These are phyloP conservation scores for Phaeosphaeria sp. DNA, from an alignment of 2,329 filamentous ascomycete species.

Conservation along the genomic window DNA sequence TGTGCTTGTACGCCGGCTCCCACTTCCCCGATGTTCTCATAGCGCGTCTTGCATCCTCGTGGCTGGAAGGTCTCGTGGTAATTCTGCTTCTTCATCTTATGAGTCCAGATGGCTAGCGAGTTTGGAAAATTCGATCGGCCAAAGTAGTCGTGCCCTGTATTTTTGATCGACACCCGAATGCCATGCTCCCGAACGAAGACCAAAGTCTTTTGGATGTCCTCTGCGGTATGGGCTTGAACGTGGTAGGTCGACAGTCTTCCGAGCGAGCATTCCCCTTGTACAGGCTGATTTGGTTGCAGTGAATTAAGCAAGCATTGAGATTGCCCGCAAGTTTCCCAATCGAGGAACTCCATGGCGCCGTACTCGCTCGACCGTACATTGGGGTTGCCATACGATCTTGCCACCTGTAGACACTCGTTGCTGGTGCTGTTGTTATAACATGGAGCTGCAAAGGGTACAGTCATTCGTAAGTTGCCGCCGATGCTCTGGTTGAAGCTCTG, in stretches of 20 bases:
- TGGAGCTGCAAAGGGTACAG: slow-evolving; percentile 41
- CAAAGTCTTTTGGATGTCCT: slow-evolving; percentile 38
- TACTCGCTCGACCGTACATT: slow-evolving; percentile 38
- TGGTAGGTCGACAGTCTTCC: slow-evolving; percentile 43
- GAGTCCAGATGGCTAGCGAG: slow-evolving; percentile 45
- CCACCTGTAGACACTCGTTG: slow-evolving; percentile 29
- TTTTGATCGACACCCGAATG: slow-evolving; percentile 46
- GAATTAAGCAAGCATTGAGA: slow-evolving; percentile 41
- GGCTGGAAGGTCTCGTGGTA: slow-evolving; percentile 37
- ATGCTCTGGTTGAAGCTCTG: slow-evolving; percentile 41
- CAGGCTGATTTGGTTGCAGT: slow-evolving; percentile 27
- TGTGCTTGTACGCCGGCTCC: slow-evolving; percentile 44
- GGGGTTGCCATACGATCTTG: slow-evolving; percentile 32
- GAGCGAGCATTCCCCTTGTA: slow-evolving; percentile 38
- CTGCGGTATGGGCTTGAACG: slow-evolving; percentile 34
- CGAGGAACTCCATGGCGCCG: slow-evolving; percentile 44
- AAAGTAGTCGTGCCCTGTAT: slow-evolving; percentile 48
- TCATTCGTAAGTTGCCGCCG: slow-evolving; percentile 34
- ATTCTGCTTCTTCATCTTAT: slow-evolving; percentile 40
- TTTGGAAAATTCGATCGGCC: slow-evolving; percentile 42
- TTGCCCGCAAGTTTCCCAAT: slow-evolving; percentile 42
- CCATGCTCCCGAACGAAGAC: slow-evolving; percentile 38
- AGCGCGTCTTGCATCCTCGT: slow-evolving; percentile 29
- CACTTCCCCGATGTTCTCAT: slow-evolving; percentile 43
- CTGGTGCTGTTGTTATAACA: slow-evolving; percentile 33